phyloP scores from a whole-genome alignment of 768 basidiomycete species.

The Tricholoma sp. region DNA sequence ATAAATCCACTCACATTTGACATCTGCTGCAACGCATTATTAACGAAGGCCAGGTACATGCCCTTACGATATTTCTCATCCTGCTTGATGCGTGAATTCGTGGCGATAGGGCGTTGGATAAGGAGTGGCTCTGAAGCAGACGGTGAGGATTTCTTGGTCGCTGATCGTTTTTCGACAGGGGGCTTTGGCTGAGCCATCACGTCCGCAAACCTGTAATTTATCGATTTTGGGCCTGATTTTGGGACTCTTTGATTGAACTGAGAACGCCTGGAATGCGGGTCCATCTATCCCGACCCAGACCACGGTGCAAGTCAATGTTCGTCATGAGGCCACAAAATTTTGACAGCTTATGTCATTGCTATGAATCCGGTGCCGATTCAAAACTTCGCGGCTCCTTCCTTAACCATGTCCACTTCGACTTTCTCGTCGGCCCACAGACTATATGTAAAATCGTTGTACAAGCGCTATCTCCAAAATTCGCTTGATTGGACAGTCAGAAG shows the following conservation, averaged over 20 bases:
- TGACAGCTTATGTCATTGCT: slow-evolving; percentile 3
- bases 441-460: slow-evolving; percentile 91
- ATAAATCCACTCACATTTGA: slow-evolving; percentile 43
- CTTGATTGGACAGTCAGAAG: slow-evolving; percentile 88
- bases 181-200: slow-evolving; percentile 27
- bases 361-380: neutral
- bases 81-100: slow-evolving; percentile 73
- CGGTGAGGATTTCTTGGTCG: slow-evolving; percentile 24
- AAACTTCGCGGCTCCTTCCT: slow-evolving; percentile 7
- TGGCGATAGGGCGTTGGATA: slow-evolving; percentile 58
- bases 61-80: slow-evolving; percentile 74
- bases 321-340: neutral
- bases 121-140: slow-evolving; percentile 21
- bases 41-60: slow-evolving; percentile 81
- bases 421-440: slow-evolving; percentile 74
- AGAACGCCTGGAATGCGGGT: slow-evolving; percentile 69
- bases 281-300: slow-evolving; percentile 40
- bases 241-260: slow-evolving; percentile 74
- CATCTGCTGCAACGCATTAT: slow-evolving; percentile 76
- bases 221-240: slow-evolving; percentile 56
- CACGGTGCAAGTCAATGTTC: neutral
- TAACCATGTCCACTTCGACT: slow-evolving; percentile 47
- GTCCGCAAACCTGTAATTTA: slow-evolving; percentile 42
- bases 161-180: slow-evolving; percentile 37
- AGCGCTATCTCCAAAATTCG: slow-evolving; percentile 77